Base-by-base conservation (phyloP, 805 yeast species). In the Wickerhamiella lipophila region DNA sequence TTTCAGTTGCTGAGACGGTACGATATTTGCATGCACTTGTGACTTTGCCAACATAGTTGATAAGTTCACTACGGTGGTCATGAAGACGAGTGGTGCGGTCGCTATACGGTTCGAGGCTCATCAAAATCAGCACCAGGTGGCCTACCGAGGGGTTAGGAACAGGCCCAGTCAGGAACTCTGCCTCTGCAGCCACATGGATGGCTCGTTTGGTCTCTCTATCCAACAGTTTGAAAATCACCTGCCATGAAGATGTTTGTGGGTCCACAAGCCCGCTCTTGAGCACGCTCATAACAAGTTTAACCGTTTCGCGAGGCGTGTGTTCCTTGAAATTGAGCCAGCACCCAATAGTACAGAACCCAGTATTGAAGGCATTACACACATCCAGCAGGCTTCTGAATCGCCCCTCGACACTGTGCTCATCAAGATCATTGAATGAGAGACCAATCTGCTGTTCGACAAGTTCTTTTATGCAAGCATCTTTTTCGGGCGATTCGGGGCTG, bases 351-450 rank as follows among this genome's bases (percentile, higher is more conserved):
- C 49, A 49, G 12, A 49, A 13, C 6, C 29, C 42, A 16, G 42
- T 15, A 26, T 49, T 49, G 46, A 44, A 49, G 7, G 42, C 45
- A 15, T 39, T 44, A 42, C 51, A 49, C 15, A 21, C 39, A 9
- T 21, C 42, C 7, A 49, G 38, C 15, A 43, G 22, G 12, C 27
- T 13, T 3, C 8, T 6, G 15, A 49, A 30, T 11, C 36, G 19
- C 4, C 15, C 23, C 2, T n/a, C 25, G 7, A 13, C 16, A 21
- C 16, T 23, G 15, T 12, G 12, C n/a, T 6, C 18, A 23, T 12
- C 26, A 23, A 11, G 21, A 8, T 18, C 30, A 12, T 12, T 26
- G 11, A 19, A n/a, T 6, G 18, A 9, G 23, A 44, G 32, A 16
- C 47, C 47, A 35, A 34, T 26, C 32, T 44, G 47, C 25, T 34